Evolutionary conservation across 768 basidiomycete species (phyloP).

Genomic region (Cyathus striatus): DNA sequence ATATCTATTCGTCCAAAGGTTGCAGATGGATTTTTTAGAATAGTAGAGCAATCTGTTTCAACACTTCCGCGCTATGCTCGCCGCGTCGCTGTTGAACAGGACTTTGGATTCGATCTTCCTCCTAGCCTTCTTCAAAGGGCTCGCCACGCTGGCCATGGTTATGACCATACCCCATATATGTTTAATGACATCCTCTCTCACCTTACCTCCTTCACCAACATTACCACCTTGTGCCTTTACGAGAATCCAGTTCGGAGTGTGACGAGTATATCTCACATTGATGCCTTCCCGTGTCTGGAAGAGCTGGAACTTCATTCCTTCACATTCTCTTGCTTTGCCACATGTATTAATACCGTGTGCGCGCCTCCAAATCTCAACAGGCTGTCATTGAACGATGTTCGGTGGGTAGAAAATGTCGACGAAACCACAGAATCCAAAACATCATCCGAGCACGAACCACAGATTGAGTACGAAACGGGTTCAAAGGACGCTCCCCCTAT

Average conservation of each 20-base stretch:
- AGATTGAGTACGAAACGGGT: not conserved
- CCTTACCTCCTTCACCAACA: not conserved
- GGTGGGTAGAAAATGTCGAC: not conserved
- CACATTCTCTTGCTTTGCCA: not conserved
- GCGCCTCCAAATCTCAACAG: not conserved
- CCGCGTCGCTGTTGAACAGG: not conserved
- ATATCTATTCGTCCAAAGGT: not conserved
- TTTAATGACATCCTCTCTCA: not conserved
- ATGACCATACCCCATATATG: not conserved
- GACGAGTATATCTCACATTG: not conserved
- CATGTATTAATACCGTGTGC: slow-evolving; percentile 7
- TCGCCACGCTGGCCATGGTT: not conserved
- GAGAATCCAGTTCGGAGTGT: not conserved
- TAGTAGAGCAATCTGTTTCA: not conserved
- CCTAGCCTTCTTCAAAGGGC: not conserved
- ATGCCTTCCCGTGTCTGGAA: not conserved
- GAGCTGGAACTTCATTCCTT: not conserved
- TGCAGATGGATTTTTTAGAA: not conserved
- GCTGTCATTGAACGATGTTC: not conserved
- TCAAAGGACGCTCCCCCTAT: not conserved
- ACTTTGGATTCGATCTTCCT: not conserved
- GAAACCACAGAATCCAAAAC: too few species aligned
- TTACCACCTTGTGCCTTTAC: not conserved
- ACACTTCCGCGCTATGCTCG: not conserved
- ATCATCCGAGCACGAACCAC: not conserved